Evolutionary conservation across 352 stramenopile species (phyloP).

Genomic region (Phytopythium oedochilum): DNA sequence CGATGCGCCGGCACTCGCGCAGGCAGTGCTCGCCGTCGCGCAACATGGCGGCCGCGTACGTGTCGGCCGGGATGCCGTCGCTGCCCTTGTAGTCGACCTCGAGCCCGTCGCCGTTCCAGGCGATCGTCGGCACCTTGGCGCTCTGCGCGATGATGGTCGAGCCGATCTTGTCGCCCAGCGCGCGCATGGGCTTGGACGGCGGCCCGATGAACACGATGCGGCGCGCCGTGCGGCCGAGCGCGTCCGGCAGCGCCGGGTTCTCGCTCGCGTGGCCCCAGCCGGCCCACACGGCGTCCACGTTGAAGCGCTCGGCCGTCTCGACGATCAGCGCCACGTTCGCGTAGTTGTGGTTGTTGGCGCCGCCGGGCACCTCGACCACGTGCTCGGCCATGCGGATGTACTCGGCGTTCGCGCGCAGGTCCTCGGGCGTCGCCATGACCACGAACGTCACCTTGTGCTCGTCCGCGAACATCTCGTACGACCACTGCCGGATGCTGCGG

Average conservation of each 20-base stretch:
- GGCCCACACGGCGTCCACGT: constrained; percentile 98
- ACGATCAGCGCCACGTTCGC: constrained; percentile 99
- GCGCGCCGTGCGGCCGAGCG: constrained; percentile 84
- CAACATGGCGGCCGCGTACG: constrained; percentile 95
- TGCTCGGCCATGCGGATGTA: constrained; percentile 99
- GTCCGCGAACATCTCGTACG: constrained; percentile 97
- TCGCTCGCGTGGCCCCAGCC: constrained; percentile 99
- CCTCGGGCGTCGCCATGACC: constrained; percentile 99
- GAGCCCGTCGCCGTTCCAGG: constrained; percentile 98
- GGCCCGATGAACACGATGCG: constrained; percentile 99
- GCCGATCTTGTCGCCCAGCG: constrained; percentile 99
- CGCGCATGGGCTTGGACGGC: constrained; percentile 96
- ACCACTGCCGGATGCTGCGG: constrained; percentile 97
- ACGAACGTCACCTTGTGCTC: constrained; percentile 96
- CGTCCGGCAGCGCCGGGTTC: constrained; percentile 96
- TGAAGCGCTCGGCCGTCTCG: constrained; percentile 95
- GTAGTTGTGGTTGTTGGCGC: constrained; percentile 99
- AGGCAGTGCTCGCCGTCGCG: constrained; percentile 89
- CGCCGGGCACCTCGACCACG: constrained; percentile 99
- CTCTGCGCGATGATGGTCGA: constrained; percentile 99
- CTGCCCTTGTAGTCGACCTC: constrained; percentile 88
- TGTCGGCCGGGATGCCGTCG: constrained; percentile 88
- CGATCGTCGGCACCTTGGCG: constrained; percentile 97
- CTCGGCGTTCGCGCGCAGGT: constrained; percentile 99
- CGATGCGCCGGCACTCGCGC: constrained; percentile 93